A percentile compares a stretch with the other conserved stretches of the same genome.
phyloP scores from a whole-genome alignment of 257 asterid genomes.

The Scutellaria minor region DNA sequence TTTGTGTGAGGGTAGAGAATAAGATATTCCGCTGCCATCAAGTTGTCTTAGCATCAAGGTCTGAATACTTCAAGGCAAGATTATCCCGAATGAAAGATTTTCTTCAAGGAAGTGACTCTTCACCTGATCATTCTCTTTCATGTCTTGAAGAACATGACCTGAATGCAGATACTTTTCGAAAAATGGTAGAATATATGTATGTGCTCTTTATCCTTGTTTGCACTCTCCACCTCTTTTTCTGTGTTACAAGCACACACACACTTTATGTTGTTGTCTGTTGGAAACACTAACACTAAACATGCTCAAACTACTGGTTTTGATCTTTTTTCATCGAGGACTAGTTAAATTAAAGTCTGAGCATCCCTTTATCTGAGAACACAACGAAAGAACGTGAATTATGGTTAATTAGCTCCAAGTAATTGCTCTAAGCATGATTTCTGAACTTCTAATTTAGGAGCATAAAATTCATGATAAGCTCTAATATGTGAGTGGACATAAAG shows the following conservation, averaged over 20 bases:
- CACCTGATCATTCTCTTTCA: slow-evolving; percentile 58
- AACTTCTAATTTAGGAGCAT: slow-evolving; percentile 8
- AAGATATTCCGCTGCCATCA: slow-evolving; percentile 83
- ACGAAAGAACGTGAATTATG: background rate
- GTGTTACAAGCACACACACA: background rate
- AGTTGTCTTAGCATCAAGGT: slow-evolving; percentile 85
- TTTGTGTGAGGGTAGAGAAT: slow-evolving; percentile 73
- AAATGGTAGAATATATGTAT: slow-evolving; percentile 93
- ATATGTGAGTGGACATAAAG: background rate
- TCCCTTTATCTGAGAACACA: background rate
- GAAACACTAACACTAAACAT: slow-evolving; percentile 16
- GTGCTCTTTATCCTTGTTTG: slow-evolving; percentile 33
- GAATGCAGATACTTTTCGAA: slow-evolving; percentile 74
- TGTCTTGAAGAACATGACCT: slow-evolving; percentile 89
- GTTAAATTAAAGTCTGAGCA: background rate
- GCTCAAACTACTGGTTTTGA: slow-evolving; percentile 3
- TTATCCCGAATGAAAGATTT: slow-evolving; percentile 76
- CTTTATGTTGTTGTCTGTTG: background rate
- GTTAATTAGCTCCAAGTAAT: background rate
- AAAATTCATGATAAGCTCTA: background rate
- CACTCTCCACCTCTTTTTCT: slow-evolving; percentile 28
- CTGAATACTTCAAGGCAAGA: slow-evolving; percentile 93
- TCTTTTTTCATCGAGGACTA: background rate
- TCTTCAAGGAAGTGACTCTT: slow-evolving; percentile 54
- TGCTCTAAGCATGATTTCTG: slow-evolving; percentile 10